These are phyloP conservation scores for Vigna radiata DNA, from an alignment of 306 rosid genomes.

Conservation along the genomic window DNA sequence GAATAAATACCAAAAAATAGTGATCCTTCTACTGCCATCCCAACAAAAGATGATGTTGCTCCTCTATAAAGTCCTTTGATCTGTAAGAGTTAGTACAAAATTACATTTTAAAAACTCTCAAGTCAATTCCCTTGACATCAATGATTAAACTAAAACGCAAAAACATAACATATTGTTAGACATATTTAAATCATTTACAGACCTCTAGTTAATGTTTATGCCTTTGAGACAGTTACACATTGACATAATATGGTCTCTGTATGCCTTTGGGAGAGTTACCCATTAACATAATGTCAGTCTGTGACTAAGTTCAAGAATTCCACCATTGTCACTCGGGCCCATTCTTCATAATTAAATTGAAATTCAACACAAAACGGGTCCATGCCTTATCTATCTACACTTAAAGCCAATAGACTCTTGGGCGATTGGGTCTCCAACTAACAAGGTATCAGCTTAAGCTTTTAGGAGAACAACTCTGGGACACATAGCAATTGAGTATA, in stretches of 20 bases:
- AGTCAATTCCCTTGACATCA: conserved; percentile 20
- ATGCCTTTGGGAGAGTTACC: conserved; percentile 1
- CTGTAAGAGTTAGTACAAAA: conserved; percentile 59
- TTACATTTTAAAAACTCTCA: conserved; percentile 21
- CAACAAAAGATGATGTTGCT: conserved; percentile 89
- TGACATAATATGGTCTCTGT: background rate
- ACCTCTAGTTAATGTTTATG: conserved; percentile 7
- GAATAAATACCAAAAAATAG: conserved; percentile 91
- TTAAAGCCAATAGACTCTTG: conserved; percentile 6
- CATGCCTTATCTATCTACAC: background rate
- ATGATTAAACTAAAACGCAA: background rate
- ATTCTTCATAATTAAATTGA: conserved; percentile 14
- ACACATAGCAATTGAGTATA: conserved; percentile 13
- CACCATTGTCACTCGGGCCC: background rate
- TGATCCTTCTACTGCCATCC: conserved; percentile 93
- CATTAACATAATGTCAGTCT: background rate
- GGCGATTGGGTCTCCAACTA: conserved; percentile 1
- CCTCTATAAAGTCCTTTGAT: conserved; percentile 94
- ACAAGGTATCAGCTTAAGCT: background rate
- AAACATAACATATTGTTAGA: conserved; percentile 15
- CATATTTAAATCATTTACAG: conserved; percentile 26
- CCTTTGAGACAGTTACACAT: background rate
- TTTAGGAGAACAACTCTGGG: background rate
- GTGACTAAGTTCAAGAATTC: background rate
- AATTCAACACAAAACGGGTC: background rate